phyloP scores from a whole-genome alignment of 257 asterid species.

The Nicotiana obtusifolia region DNA sequence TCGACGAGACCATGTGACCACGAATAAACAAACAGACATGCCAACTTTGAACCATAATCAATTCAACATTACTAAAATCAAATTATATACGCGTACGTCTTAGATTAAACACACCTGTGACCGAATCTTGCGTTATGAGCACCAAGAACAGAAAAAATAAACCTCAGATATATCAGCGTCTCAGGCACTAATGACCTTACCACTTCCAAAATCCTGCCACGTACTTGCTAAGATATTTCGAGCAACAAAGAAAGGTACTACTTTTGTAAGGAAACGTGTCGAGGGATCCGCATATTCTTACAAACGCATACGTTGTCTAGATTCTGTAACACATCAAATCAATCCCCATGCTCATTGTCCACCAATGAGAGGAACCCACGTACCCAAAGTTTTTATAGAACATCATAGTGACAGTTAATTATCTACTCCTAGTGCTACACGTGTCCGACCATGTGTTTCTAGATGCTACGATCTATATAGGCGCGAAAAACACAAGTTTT shows the following conservation, averaged over 20 bases:
- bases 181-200: neutral
- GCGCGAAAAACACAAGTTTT: neutral
- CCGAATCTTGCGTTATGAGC: neutral
- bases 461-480: neutral
- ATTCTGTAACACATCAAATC: conserved; percentile 1
- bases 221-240: conserved; percentile 13
- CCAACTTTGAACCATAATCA: neutral
- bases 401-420: neutral
- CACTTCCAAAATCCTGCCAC: conserved; percentile 11
- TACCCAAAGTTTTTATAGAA: neutral
- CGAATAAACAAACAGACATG: neutral
- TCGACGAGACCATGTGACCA: neutral
- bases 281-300: neutral
- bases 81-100: neutral
- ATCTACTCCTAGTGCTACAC: neutral
- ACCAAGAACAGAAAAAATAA: neutral
- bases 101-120: neutral
- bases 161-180: neutral
- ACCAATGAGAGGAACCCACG: conserved; percentile 3
- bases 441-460: neutral
- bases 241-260: neutral
- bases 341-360: neutral
- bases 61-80: neutral
- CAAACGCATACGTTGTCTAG: neutral
- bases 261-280: conserved; percentile 13